Percentiles rank a stretch among this genome's conserved stretches.
Evolutionary conservation across 306 rosid species (phyloP).

Genomic region (Cucumis cinereus): DNA sequence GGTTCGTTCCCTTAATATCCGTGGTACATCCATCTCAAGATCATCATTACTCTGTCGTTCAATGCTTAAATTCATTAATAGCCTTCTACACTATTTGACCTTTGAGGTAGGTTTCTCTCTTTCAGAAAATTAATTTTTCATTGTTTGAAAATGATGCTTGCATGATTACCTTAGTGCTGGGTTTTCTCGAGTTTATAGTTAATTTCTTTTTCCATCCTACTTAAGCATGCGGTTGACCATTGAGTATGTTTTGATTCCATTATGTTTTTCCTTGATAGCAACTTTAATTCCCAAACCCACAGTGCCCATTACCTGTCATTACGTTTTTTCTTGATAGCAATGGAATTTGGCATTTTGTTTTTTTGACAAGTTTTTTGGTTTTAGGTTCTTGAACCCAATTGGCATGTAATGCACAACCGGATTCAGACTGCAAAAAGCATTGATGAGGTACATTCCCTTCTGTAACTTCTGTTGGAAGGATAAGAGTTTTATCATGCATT

Average conservation of each 20-base stretch:
- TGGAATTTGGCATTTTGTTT: neutral
- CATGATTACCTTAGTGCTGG: neutral
- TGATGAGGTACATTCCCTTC: constrained; percentile 53
- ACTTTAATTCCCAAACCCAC: neutral
- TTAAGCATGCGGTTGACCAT: neutral
- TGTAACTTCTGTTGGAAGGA: neutral
- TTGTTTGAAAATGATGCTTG: neutral
- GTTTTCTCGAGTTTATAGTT: neutral
- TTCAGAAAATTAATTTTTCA: neutral
- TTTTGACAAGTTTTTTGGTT: neutral
- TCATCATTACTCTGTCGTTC: constrained; percentile 92
- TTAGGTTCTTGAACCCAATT: constrained; percentile 93
- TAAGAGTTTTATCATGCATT: neutral
- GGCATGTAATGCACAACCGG: constrained; percentile 84
- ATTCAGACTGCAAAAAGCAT: constrained; percentile 86
- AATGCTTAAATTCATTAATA: constrained; percentile 91
- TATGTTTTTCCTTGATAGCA: neutral
- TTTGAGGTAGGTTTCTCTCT: constrained; percentile 61
- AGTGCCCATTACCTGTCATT: neutral
- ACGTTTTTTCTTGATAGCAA: neutral
- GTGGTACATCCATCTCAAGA: constrained; percentile 79
- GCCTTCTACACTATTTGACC: constrained; percentile 90
- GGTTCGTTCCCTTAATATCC: constrained; percentile 65
- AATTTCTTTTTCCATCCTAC: neutral
- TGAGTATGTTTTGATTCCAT: neutral